Base-by-base conservation (phyloP, 495 filamentous ascomycete species). In the Aspergillus indologenus region DNA sequence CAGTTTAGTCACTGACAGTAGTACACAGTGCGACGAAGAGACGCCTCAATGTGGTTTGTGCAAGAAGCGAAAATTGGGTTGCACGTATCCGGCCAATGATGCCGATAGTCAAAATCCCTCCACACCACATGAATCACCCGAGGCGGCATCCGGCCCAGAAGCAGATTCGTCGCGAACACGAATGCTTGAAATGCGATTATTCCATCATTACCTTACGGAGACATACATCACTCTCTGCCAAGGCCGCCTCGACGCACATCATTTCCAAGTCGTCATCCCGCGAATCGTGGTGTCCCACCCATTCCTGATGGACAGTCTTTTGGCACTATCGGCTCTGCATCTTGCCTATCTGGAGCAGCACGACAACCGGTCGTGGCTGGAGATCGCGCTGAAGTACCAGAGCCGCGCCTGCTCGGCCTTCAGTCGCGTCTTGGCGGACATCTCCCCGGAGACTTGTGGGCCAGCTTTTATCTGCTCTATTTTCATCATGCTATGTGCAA, bases 241-340 rank as follows among this genome's bases (percentile, higher is more conserved):
- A 20, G 68, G 71, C 18, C 64, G 60, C 0, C 55, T 75, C 9
- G 72, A 70, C 15, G 56, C 59, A 26, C 49, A 71, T 31, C 71
- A 82, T 45, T 76, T 78, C 43, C 74, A 74, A 23, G 66, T 71
- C n/a, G 66, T 61, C 5, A 72, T 79, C 18, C 77, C 78, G 5
- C 73, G 72, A 7, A 67, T 80, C 53, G 80, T 78, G 0, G 70
- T 75, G 19, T 60, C 70, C 0, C 71, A 75, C 58, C 69, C 72
- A 0, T 82, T 75, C 53, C 62, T 81, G 11, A 64, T 82, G 50
- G 78, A 81, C 59, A 73, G 71, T 50, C 68, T 82, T 7, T 64
- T 81, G 5, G 79, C 79, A 1, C 55, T 82, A 7, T 72, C 79
- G 5, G 75, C 79, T 5, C 61, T 80, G 31, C 79, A 82, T 53